phyloP scores from a whole-genome alignment of 768 basidiomycete species.

The Tulasnella sp. region DNA sequence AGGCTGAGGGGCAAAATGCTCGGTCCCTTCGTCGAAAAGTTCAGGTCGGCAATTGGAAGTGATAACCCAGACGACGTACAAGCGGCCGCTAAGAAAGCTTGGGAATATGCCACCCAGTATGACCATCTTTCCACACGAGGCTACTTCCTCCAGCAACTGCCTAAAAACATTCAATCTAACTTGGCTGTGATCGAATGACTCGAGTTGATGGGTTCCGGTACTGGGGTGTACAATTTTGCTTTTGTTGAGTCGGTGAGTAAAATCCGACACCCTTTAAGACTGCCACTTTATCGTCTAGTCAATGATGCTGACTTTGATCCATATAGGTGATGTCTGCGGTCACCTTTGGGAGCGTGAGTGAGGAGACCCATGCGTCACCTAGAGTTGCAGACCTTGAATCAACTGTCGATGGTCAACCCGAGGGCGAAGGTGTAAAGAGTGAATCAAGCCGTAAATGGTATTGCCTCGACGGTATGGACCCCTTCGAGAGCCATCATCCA shows the following conservation, averaged over 20 bases:
- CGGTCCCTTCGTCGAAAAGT: not conserved
- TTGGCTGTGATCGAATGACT: not conserved
- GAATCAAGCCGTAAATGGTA: not conserved
- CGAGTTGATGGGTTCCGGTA: not conserved
- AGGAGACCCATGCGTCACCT: not conserved
- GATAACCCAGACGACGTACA: not conserved
- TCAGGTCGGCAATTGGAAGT: too few species aligned
- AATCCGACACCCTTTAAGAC: too few species aligned
- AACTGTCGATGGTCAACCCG: not conserved
- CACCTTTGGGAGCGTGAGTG: not conserved
- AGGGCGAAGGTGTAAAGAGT: too few species aligned
- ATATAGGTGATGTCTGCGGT: not conserved
- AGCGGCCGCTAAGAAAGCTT: not conserved
- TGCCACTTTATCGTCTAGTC: conserved; percentile 3
- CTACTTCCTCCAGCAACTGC: not conserved
- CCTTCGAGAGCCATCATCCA: too few species aligned
- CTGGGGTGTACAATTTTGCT: conserved; percentile 1
- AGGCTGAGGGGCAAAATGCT: too few species aligned
- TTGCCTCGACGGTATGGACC: not conserved
- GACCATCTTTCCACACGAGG: conserved; percentile 3
- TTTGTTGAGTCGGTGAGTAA: conserved; percentile 9
- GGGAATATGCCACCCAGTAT: not conserved
- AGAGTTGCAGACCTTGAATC: too few species aligned
- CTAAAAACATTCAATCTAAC: too few species aligned
- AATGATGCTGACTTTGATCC: not conserved